phyloP scores from a whole-genome alignment of 306 rosid genomes.

The Malus sylvestris region DNA sequence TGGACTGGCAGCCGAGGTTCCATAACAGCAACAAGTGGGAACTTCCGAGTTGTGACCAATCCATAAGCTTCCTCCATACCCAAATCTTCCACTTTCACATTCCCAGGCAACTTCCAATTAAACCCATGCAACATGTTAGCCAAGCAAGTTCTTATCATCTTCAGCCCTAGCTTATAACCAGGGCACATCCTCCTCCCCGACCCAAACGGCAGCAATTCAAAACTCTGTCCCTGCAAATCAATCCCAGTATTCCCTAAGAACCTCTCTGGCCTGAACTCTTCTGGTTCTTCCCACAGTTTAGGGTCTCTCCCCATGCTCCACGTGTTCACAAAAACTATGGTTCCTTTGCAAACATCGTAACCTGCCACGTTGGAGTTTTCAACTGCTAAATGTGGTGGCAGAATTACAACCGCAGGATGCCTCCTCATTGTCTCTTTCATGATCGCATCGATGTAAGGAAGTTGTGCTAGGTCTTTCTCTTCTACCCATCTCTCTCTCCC shows the following conservation, averaged over 20 bases:
- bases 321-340: slow-evolving; percentile 10
- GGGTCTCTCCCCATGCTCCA: slow-evolving; percentile 30
- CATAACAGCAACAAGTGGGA: slow-evolving; percentile 15
- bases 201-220: slow-evolving; percentile 25
- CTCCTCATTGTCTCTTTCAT: slow-evolving; percentile 25
- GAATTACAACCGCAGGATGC: slow-evolving; percentile 11
- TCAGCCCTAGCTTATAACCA: slow-evolving; percentile 5
- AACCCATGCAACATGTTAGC: slow-evolving; percentile 24
- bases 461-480: slow-evolving; percentile 14
- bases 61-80: slow-evolving; percentile 20
- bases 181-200: slow-evolving; percentile 29
- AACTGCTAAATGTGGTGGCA: slow-evolving; percentile 13
- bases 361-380: slow-evolving; percentile 22
- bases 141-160: not conserved
- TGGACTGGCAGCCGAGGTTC: slow-evolving; percentile 20
- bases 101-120: slow-evolving; percentile 7
- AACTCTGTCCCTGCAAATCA: slow-evolving; percentile 21
- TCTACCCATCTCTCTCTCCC: slow-evolving; percentile 30
- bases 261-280: slow-evolving; percentile 17
- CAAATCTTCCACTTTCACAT: slow-evolving; percentile 3
- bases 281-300: slow-evolving; percentile 13
- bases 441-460: slow-evolving; percentile 21
- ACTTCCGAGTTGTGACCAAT: slow-evolving; percentile 9
- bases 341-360: slow-evolving; percentile 13
- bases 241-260: slow-evolving; percentile 10